Evolutionary conservation across 768 basidiomycete genomes (phyloP).

Genomic region (Rubroboletus pulcherrimus): DNA sequence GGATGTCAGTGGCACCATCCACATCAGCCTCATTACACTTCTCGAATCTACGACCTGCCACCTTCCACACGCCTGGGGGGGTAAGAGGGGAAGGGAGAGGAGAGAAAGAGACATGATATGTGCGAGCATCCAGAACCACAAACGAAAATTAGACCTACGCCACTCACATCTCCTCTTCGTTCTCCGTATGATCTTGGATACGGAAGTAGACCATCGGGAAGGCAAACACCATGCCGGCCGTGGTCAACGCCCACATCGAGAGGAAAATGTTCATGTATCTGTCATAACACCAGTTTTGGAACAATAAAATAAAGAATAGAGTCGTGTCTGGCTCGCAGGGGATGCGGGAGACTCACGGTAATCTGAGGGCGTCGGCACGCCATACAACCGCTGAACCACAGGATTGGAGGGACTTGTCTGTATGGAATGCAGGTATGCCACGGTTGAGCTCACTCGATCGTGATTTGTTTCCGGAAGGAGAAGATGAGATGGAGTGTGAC

Average conservation of each 20-base stretch:
- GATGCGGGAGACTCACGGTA: constrained; percentile 49
- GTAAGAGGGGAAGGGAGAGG: no score
- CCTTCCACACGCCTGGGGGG: not conserved
- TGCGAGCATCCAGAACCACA: not conserved
- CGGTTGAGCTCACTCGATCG: not conserved
- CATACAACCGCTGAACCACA: constrained; percentile 69
- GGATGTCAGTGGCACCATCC: not conserved
- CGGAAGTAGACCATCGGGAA: no score
- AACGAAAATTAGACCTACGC: no score
- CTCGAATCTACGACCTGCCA: not conserved
- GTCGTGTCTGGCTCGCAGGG: not conserved
- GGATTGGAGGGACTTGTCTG: constrained; percentile 75
- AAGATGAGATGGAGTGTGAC: not conserved
- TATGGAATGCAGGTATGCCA: not conserved
- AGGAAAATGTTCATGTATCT: no score
- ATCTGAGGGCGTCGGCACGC: constrained; percentile 60
- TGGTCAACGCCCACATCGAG: no score
- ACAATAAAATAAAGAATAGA: not conserved
- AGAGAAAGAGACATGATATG: not conserved
- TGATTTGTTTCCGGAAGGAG: not conserved
- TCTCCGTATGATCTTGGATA: no score
- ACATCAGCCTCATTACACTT: not conserved
- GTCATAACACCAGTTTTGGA: no score
- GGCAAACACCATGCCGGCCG: no score
- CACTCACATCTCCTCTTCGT: constrained; percentile 56